phyloP scores from a whole-genome alignment of 1,284 basidiomycete species.

The Microbotryum silenes-acaulis region DNA sequence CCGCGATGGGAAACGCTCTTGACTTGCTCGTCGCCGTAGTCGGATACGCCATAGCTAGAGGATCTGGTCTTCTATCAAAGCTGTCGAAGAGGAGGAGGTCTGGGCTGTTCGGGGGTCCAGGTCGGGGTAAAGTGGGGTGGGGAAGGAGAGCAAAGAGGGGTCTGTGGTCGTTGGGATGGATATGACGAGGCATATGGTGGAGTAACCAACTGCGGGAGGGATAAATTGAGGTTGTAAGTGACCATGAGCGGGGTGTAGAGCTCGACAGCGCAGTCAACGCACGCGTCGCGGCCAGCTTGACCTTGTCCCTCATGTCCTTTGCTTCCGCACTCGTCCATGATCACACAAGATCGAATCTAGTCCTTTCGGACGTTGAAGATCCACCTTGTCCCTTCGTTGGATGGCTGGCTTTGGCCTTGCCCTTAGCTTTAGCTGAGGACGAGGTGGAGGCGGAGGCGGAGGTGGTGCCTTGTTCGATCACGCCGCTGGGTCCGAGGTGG shows the following conservation, averaged over 20 bases:
- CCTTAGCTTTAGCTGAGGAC: slow-evolving; percentile 1
- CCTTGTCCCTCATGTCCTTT: slow-evolving; percentile 12
- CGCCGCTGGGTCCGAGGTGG: slow-evolving; percentile 8
- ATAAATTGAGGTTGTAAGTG: neutral
- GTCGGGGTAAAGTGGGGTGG: slow-evolving; percentile 26
- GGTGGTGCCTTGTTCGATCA: neutral
- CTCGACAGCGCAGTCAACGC: neutral
- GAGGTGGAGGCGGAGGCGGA: slow-evolving; percentile 1
- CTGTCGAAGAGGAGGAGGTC: neutral
- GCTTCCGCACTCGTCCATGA: slow-evolving; percentile 21
- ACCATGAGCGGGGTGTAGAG: neutral
- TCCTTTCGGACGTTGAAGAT: too few species aligned
- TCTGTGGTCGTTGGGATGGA: slow-evolving; percentile 20
- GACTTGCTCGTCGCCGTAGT: slow-evolving; percentile 25
- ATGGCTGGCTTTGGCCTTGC: slow-evolving; percentile 16
- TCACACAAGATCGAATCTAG: slow-evolving; percentile 16
- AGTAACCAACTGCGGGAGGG: slow-evolving; percentile 26
- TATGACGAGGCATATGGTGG: slow-evolving; percentile 28
- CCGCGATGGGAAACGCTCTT: slow-evolving; percentile 24
- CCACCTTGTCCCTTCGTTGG: neutral
- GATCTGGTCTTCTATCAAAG: slow-evolving; percentile 15
- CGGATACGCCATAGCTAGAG: slow-evolving; percentile 28
- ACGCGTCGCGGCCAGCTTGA: slow-evolving; percentile 22
- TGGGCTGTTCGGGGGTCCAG: slow-evolving; percentile 27
- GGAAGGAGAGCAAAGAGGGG: slow-evolving; percentile 23